phyloP scores from a whole-genome alignment of 768 basidiomycete genomes.

The Cytidiella melzeri region DNA sequence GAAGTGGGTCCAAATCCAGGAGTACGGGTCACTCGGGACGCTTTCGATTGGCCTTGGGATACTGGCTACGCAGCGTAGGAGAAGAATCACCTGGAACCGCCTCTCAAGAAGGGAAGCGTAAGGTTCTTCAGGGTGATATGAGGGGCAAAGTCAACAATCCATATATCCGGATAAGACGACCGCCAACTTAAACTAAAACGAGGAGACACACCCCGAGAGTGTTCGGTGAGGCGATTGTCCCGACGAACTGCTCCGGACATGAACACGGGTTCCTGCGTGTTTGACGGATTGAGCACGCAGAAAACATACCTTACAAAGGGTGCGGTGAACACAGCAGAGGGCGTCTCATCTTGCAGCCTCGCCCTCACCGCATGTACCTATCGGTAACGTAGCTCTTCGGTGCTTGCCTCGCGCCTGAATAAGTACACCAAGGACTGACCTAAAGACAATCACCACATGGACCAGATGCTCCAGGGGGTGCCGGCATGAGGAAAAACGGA shows the following conservation, averaged over 20 bases:
- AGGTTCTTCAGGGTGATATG: background rate
- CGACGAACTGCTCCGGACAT: background rate
- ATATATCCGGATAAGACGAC: background rate
- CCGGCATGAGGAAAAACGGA: no score
- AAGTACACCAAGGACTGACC: no score
- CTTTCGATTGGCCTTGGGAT: background rate
- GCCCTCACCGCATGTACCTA: no score
- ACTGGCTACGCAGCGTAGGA: background rate
- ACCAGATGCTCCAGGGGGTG: no score
- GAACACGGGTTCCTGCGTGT: background rate
- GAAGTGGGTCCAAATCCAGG: background rate
- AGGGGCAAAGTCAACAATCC: background rate
- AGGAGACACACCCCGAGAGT: no score
- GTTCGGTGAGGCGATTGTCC: background rate
- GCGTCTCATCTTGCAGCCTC: no score
- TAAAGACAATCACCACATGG: no score
- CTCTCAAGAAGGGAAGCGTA: background rate
- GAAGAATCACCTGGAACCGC: background rate
- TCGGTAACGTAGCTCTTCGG: no score
- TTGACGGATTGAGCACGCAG: background rate
- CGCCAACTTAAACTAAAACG: no score
- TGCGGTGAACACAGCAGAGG: background rate
- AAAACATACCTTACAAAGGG: background rate
- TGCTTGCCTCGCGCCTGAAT: background rate
- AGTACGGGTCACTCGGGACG: background rate